Conservation (phyloP, 176 grass and related monocot genomes). For the Triticum timopheevii region DNA sequence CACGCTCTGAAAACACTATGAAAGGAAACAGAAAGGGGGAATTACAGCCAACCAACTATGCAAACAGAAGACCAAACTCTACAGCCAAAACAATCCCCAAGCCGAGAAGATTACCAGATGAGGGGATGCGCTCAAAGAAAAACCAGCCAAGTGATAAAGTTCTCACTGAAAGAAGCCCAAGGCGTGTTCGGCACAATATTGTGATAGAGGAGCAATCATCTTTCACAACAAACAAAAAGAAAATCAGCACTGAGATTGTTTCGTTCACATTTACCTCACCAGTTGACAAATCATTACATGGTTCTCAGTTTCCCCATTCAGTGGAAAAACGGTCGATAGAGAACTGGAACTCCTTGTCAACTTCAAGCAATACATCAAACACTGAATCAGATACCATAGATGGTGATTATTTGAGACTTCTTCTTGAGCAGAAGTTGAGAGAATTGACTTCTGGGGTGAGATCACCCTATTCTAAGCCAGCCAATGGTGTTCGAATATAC, state of each 20-base stretch:
- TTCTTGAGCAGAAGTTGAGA: constrained; percentile 86
- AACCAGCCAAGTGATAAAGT: constrained; percentile 39
- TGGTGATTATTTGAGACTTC: constrained; percentile 78
- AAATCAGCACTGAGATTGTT: constrained; percentile 72
- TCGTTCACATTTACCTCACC: constrained; percentile 97
- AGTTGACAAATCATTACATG: constrained; percentile 54
- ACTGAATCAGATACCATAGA: constrained; percentile 48
- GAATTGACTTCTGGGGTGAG: constrained; percentile 58
- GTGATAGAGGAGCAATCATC: constrained; percentile 65
- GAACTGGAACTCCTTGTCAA: constrained; percentile 23
- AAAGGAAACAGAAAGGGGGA: constrained; percentile 45
- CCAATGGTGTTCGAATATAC: constrained; percentile 31
- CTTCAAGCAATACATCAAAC: constrained; percentile 32
- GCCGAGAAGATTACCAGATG: constrained; percentile 52
- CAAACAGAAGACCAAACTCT: constrained; percentile 41
- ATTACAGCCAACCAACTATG: constrained; percentile 1
- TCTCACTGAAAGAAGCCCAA: constrained; percentile 48
- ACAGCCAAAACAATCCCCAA: constrained; percentile 42
- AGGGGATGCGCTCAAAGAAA: constrained; percentile 35
- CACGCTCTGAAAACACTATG: constrained; percentile 32
- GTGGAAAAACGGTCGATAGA: constrained; percentile 27
- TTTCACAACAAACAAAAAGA: constrained; percentile 55
- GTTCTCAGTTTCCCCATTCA: constrained; percentile 29
- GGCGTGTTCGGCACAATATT: constrained; percentile 72
- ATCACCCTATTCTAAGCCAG: constrained; percentile 59